phyloP scores from a whole-genome alignment of 352 stramenopile genomes.

The Plasmopara viticola region DNA sequence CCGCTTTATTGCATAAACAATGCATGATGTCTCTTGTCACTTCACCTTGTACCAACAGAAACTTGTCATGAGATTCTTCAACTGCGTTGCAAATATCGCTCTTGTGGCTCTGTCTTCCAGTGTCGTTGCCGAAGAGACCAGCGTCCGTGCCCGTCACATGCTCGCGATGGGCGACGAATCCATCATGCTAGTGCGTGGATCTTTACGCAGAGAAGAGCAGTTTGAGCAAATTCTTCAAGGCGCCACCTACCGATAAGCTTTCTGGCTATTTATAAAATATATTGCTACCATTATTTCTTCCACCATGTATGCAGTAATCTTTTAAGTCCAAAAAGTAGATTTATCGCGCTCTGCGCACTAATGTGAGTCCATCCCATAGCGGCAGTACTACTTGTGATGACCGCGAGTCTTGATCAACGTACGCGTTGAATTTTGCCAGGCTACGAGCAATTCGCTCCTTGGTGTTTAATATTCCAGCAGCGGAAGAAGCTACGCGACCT shows the following conservation, averaged over 20 bases:
- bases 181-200: constrained; percentile 14
- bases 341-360: constrained; percentile 24
- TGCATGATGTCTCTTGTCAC: no score
- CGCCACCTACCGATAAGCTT: not conserved
- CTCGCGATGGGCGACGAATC: constrained; percentile 24
- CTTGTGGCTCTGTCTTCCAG: constrained; percentile 1
- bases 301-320: not conserved
- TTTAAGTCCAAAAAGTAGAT: not conserved
- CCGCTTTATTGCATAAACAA: no score
- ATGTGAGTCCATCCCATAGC: constrained; percentile 88
- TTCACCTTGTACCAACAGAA: no score
- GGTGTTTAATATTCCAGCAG: constrained; percentile 24
- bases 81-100: constrained; percentile 1
- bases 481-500: constrained; percentile 78
- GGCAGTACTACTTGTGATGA: constrained; percentile 82
- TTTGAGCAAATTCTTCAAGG: not conserved
- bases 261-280: not conserved
- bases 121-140: constrained; percentile 11
- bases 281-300: not conserved
- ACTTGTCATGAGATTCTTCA: constrained; percentile 14
- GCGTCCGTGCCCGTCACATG: constrained; percentile 16
- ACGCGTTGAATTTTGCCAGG: constrained; percentile 86
- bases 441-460: constrained; percentile 58
- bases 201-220: constrained; percentile 7
- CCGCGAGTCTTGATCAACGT: constrained; percentile 68